Percentiles rank a stretch among this genome's conserved stretches.
phyloP scores from a whole-genome alignment of 106 monocot species.

The Dioscorea zingiberensis region DNA sequence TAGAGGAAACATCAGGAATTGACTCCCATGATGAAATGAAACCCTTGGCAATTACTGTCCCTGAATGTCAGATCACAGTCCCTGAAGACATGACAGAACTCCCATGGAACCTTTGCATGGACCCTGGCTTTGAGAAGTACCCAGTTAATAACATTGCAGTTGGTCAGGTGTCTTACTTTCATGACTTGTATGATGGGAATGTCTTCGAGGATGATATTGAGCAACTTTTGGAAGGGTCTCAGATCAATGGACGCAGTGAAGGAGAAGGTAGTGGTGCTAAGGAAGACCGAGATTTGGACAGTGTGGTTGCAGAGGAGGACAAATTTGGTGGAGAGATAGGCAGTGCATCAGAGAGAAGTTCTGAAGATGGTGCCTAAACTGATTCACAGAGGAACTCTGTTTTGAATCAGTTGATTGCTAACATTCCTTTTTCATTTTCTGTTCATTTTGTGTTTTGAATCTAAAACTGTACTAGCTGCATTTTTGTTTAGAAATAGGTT shows the following conservation, averaged over 20 bases:
- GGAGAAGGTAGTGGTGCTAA: background rate
- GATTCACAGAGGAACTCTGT: too few relatives aligned
- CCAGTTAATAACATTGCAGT: conserved; percentile 1
- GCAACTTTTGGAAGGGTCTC: conserved; percentile 28
- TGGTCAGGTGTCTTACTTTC: conserved; percentile 13
- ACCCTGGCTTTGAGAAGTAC: conserved; percentile 8
- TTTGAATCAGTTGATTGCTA: too few relatives aligned
- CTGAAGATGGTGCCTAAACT: too few relatives aligned
- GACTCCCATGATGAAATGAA: background rate
- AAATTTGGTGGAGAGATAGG: background rate
- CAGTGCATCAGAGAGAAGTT: too few relatives aligned
- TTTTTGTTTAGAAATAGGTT: background rate
- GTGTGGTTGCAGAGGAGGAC: background rate
- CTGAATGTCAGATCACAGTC: background rate
- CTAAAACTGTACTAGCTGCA: too few relatives aligned
- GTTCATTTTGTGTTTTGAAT: too few relatives aligned
- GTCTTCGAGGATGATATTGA: conserved; percentile 51
- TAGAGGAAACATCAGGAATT: background rate
- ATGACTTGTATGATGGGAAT: conserved; percentile 14
- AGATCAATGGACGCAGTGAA: background rate
- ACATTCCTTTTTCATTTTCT: background rate
- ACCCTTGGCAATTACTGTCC: background rate
- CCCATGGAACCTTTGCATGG: conserved; percentile 33
- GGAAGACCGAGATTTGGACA: background rate
- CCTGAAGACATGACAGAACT: conserved; percentile 7